phyloP scores from a whole-genome alignment of 1,284 basidiomycete species.

The Apiotrichum veenhuisii region DNA sequence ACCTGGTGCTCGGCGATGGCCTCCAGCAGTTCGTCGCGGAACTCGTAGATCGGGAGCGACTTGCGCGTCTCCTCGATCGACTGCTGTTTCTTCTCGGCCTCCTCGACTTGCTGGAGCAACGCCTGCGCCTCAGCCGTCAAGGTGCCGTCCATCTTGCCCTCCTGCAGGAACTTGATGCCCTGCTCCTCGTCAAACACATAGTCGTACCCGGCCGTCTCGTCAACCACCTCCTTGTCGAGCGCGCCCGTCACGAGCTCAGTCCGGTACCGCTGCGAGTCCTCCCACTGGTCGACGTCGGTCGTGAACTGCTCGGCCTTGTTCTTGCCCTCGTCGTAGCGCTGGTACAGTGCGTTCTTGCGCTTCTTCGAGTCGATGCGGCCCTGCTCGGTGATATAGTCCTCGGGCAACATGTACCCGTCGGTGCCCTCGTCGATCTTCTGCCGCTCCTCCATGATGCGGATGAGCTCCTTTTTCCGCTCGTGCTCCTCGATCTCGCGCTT shows the following conservation, averaged over 20 bases:
- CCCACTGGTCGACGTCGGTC: conserved; percentile 96
- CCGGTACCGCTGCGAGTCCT: conserved; percentile 82
- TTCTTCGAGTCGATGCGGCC: conserved; percentile 98
- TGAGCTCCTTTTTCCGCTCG: conserved; percentile 86
- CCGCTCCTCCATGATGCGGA: conserved; percentile 88
- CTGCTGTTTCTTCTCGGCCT: conserved; percentile 83
- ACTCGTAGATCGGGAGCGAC: conserved; percentile 82
- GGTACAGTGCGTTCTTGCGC: conserved; percentile 88
- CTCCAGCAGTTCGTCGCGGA: conserved; percentile 77
- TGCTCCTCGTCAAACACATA: conserved; percentile 98
- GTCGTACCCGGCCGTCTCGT: conserved; percentile 73
- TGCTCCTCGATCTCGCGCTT: conserved; percentile 76
- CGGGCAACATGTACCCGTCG: conserved; percentile 90
- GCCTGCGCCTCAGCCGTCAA: conserved; percentile 84
- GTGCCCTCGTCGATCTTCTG: conserved; percentile 88
- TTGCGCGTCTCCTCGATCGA: conserved; percentile 86
- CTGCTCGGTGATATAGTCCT: conserved; percentile 97
- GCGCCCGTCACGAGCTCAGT: conserved; percentile 86
- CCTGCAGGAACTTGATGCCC: conserved; percentile 93
- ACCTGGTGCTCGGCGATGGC: conserved; percentile 89
- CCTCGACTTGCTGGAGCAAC: conserved; percentile 82
- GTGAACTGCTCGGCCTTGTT: conserved; percentile 85
- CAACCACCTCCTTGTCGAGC: conserved; percentile 73
- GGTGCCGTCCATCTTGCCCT: conserved; percentile 68
- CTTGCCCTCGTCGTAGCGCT: conserved; percentile 85